Evolutionary conservation across 1,284 basidiomycete species (phyloP), one percentile per base, ranked within the genome.

Genomic region (Melanopsichium pennsylvanicum): DNA sequence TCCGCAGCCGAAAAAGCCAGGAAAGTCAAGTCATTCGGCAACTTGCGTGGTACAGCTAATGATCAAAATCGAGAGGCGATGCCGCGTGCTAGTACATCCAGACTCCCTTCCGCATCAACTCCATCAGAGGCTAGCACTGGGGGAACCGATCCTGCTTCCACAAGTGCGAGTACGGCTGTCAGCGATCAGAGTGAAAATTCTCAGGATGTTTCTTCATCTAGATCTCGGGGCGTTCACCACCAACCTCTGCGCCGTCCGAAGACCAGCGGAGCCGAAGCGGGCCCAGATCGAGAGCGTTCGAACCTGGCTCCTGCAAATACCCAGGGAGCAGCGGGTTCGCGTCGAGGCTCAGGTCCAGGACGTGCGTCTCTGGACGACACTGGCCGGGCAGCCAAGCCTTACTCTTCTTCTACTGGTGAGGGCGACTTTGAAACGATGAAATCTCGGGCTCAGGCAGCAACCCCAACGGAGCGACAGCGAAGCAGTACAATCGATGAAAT

Each of bases 11-110:
- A 68, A 10, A 68, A 68, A 25, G 64, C 64, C 11, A 52, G 54
- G 25, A 61, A 55, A 39, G 54, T 56, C 40, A 61, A 54, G 32
- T 68, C 64, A 5, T 46, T 57, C 32, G 50, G 54, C 49, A 68
- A 68, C 32, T 31, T 68, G 16, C 52, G 58, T 13, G 41, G 46
- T 12, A 27, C 49, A 7, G 32, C 36, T 18, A 37, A 42, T 9
- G 45, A 49, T 8, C 25, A 16, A 27, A 45, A 19, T 21, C 25
- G 29, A 16, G 64, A 58, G 23, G 54, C 52, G 10, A 21, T 62
- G 48, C 49, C 64, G 22, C 64, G 64, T 16, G 47, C 54, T 15
- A 61, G 54, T 41, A 57, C 58, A 23, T 62, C 64, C 6, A 34
- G 34, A 9, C 22, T 67, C 27, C 54, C 49, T 4, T 58, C 61